Percentiles rank a stretch among this genome's conserved stretches.
Conservation (phyloP, 352 stramenopile genomes). For the Thalassiosira delicatula region DNA sequence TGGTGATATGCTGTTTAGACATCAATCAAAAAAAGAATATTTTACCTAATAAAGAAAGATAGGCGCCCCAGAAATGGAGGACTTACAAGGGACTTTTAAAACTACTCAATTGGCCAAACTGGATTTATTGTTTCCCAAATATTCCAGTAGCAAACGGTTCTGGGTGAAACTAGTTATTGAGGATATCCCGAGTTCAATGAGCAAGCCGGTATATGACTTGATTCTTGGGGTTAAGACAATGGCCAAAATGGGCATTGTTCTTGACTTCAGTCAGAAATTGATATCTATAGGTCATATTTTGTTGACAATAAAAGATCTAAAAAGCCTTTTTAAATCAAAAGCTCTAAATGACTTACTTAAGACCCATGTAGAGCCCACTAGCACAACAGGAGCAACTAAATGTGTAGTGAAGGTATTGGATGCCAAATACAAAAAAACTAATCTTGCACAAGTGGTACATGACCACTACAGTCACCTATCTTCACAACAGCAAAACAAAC, state of each 20-base stretch:
- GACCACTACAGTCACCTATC: not conserved
- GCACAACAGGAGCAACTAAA: not conserved
- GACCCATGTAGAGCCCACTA: not conserved
- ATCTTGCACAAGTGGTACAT: not conserved
- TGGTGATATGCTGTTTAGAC: conserved; percentile 2
- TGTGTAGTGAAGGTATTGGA: not conserved
- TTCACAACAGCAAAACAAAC: not conserved
- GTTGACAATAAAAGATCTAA: not conserved
- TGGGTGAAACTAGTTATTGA: not conserved
- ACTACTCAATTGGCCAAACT: not conserved
- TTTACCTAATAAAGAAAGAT: not conserved
- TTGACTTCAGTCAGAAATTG: not conserved
- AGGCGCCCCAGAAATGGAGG: not conserved
- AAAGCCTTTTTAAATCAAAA: not conserved
- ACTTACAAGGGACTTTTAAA: conserved; percentile 8
- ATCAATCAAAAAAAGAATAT: not conserved
- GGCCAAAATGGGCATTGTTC: not conserved
- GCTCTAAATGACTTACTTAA: not conserved
- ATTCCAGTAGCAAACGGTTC: conserved; percentile 7
- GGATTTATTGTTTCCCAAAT: not conserved
- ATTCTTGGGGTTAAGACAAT: not conserved
- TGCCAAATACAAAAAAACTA: not conserved
- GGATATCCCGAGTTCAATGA: not conserved
- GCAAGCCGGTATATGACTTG: not conserved
- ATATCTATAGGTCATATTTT: not conserved